Percentiles rank a stretch among this genome's conserved stretches.
Evolutionary conservation across 1,139 yeast species (phyloP).

Genomic region (Yamadazyma siamensis): DNA sequence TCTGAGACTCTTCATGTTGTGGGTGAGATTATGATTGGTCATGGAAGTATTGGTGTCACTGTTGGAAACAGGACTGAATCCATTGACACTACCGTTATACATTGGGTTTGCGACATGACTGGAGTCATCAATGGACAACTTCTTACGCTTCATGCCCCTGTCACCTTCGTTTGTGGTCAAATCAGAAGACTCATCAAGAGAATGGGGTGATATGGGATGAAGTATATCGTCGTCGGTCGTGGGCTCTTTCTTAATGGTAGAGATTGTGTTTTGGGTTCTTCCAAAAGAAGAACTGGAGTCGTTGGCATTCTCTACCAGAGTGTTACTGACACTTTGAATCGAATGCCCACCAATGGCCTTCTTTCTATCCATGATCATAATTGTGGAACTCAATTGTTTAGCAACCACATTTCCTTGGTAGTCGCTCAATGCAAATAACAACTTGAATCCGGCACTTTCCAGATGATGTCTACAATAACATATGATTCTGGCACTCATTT

Average conservation of each 20-base stretch:
- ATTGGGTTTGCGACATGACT: conserved; percentile 39
- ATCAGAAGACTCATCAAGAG: conserved; percentile 68
- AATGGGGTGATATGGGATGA: conserved; percentile 56
- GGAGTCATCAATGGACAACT: conserved; percentile 44
- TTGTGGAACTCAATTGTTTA: conserved; percentile 65
- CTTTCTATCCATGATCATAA: conserved; percentile 92
- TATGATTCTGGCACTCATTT: conserved; percentile 80
- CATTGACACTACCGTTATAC: conserved; percentile 42
- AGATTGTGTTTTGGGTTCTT: conserved; percentile 7
- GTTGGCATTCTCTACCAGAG: too few species aligned
- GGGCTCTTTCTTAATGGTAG: conserved; percentile 9
- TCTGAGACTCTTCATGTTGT: conserved; percentile 5
- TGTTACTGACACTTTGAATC: conserved; percentile 8
- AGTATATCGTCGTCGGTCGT: conserved; percentile 8
- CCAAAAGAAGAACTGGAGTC: conserved; percentile 16
- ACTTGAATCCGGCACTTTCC: conserved; percentile 74
- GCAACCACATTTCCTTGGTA: conserved; percentile 62
- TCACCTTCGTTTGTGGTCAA: conserved; percentile 44
- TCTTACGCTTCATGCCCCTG: conserved; percentile 39
- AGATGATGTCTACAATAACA: conserved; percentile 96
- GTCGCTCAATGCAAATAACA: conserved; percentile 69
- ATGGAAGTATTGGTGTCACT: conserved; percentile 32
- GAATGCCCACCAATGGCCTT: conserved; percentile 36
- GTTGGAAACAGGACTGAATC: conserved; percentile 44
- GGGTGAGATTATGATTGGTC: conserved; percentile 8